Evolutionary conservation across 495 filamentous ascomycete genomes (phyloP), one percentile per base, ranked within the genome.

Genomic region (Talaromyces liani): DNA sequence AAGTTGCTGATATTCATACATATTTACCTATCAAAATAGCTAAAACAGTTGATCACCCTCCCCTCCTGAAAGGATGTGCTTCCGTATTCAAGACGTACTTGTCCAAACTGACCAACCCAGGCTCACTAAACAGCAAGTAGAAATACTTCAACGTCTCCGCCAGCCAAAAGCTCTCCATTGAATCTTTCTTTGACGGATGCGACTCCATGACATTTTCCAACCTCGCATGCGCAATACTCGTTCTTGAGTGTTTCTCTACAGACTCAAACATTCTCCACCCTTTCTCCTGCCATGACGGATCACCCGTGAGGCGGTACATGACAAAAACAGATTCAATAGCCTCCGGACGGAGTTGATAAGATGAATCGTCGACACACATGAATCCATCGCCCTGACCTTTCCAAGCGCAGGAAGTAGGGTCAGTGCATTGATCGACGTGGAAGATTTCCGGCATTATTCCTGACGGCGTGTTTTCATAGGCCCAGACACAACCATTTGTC

Each of bases 401-500:
- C 76, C 76, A 83, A 1, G 68, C 65, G 57, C 80, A 82, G 10
- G 65, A 57, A 14, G 10, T 65, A 18, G 63, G 65, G 8, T 73
- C 70, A 4, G 71, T 66, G 58, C 80, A 82, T 4, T 74, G 68
- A 1, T 75, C 58, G 6, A 70, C 60, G 47, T 76, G 66, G 57
- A 75, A 73, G 2, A 72, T 70, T 62, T 82, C 79, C 0, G 79
- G 78, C 78, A 81, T 81, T 27, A 82, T 75, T 0, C 76, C 77
- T 6, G 71, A 47, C 0, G 74, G 75, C 34, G 71, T 69, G 1
- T 67, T 59, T 16, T 72, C 65, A 69, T 93, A 93, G 0, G 89
- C 84, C 91, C 89, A 95, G 14, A 90, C 85, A 69, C 91, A 96
- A 10, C 92, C 92, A 61, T 92, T 90, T 0, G 90, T 86, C 3